phyloP scores from a whole-genome alignment of 306 rosid genomes.

The Vigna reflexopilosa region DNA sequence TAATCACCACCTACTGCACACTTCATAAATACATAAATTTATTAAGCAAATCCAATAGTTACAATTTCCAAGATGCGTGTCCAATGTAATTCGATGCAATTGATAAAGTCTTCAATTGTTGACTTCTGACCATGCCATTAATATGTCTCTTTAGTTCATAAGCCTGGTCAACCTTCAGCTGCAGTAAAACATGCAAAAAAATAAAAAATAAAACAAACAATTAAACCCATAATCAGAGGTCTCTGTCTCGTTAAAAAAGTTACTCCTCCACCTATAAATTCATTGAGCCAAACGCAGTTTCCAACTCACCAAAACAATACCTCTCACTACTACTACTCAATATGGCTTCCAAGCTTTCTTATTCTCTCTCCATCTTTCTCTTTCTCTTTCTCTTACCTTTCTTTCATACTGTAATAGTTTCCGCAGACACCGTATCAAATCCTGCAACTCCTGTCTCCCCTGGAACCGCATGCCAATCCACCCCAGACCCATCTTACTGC shows the following conservation, averaged over 20 bases:
- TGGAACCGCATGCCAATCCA: conserved; percentile 61
- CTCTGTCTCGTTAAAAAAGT: neutral
- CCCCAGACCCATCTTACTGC: conserved; percentile 82
- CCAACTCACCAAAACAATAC: neutral
- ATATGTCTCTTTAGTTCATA: neutral
- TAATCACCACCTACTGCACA: conserved; percentile 43
- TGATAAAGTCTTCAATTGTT: conserved; percentile 27
- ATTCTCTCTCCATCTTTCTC: conserved; percentile 10
- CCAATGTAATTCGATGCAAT: neutral
- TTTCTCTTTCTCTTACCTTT: conserved; percentile 43
- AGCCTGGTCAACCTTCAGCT: conserved; percentile 15
- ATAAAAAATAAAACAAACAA: neutral
- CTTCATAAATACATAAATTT: neutral
- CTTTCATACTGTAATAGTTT: conserved; percentile 13
- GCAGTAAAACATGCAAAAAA: neutral
- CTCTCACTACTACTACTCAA: neutral
- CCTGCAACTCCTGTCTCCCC: conserved; percentile 50
- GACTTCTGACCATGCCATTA: conserved; percentile 12
- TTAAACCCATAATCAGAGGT: neutral
- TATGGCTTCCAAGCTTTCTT: conserved; percentile 47
- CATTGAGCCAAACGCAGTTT: neutral
- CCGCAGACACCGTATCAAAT: conserved; percentile 36
- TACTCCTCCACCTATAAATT: conserved; percentile 47
- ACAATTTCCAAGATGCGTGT: conserved; percentile 36
- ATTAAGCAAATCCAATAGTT: neutral